Percentiles rank a stretch among this genome's conserved stretches.
These are phyloP conservation scores for Fonsecaea erecta DNA, from an alignment of 2,329 filamentous ascomycete species.

Conservation along the genomic window DNA sequence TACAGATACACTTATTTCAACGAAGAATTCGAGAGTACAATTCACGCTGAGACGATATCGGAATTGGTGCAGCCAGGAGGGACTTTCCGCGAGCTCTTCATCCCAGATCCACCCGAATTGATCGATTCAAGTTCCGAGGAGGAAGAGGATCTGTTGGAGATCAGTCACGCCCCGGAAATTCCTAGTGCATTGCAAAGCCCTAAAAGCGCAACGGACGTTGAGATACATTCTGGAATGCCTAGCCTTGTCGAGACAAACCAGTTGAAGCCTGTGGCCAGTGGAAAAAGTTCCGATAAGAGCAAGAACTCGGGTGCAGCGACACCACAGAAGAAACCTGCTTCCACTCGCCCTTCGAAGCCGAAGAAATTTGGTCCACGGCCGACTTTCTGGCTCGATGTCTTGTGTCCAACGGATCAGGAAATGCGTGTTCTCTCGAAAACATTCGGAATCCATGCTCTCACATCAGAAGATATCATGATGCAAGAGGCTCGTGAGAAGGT, in stretches of 20 bases:
- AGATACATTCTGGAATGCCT: constrained; percentile 5
- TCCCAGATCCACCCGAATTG: constrained; percentile 79
- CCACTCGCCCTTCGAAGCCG: constrained; percentile 45
- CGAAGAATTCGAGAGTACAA: constrained; percentile 92
- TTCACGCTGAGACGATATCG: constrained; percentile 93
- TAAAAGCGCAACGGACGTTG: constrained; percentile 14
- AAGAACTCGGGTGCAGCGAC: constrained; percentile 47
- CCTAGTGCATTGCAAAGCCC: constrained; percentile 29
- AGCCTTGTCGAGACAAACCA: constrained; percentile 14
- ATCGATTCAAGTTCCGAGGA: constrained; percentile 73
- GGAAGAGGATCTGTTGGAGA: constrained; percentile 52
- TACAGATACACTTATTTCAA: constrained; percentile 99
- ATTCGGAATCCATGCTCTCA: constrained; percentile 94
- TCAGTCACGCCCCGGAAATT: constrained; percentile 11
- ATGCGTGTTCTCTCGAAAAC: constrained; percentile 93
- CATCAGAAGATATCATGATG: constrained; percentile 94
- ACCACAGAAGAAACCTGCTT: constrained; percentile 46
- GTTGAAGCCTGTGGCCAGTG: constrained; percentile 17
- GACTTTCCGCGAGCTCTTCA: constrained; percentile 84
- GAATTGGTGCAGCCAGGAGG: constrained; percentile 85
- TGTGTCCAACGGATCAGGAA: constrained; percentile 88
- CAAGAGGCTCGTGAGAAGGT: constrained; percentile 98
- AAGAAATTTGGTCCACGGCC: constrained; percentile 77
- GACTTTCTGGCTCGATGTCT: constrained; percentile 94
- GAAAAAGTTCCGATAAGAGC: constrained; percentile 26